phyloP scores from a whole-genome alignment of 1,284 basidiomycete species.

The Dichomitus squalens region DNA sequence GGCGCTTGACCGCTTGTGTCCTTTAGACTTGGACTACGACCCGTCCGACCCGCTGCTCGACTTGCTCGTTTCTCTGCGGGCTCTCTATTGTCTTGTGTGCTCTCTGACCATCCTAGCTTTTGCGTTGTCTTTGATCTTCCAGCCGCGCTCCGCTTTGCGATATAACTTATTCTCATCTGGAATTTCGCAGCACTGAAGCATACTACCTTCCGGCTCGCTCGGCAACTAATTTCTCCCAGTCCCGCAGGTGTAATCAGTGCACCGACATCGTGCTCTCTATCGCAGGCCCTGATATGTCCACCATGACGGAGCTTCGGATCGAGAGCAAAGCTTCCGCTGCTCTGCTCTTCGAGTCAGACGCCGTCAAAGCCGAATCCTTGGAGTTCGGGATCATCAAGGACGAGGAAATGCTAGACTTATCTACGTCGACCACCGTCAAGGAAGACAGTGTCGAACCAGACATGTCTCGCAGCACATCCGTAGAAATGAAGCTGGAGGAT shows the following conservation, averaged over 20 bases:
- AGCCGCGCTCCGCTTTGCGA: background rate
- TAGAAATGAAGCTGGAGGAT: conserved; percentile 19
- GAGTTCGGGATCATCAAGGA: conserved; percentile 16
- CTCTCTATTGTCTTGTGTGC: background rate
- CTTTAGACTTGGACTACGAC: conserved; percentile 14
- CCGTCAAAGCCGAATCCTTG: conserved; percentile 17
- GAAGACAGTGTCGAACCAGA: conserved; percentile 30
- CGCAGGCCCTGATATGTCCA: conserved; percentile 11
- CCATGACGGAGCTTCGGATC: conserved; percentile 19
- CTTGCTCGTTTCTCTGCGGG: background rate
- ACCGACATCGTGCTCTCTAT: background rate
- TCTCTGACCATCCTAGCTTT: background rate
- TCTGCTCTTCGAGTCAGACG: conserved; percentile 19
- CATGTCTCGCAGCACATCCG: conserved; percentile 31
- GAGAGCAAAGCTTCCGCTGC: conserved; percentile 12
- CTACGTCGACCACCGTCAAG: conserved; percentile 11
- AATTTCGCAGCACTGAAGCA: background rate
- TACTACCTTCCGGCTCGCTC: background rate
- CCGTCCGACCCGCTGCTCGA: conserved; percentile 6
- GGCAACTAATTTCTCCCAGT: conserved; percentile 6
- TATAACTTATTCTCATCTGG: conserved; percentile 11
- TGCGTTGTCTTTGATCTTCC: background rate
- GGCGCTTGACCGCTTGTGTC: background rate
- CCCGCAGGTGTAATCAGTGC: conserved; percentile 5
- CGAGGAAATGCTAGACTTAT: conserved; percentile 16